Percentiles rank a stretch among this genome's conserved stretches.
These are phyloP conservation scores for Fraxinus quadrangulata DNA, from an alignment of 257 asterid species.

Conservation along the genomic window DNA sequence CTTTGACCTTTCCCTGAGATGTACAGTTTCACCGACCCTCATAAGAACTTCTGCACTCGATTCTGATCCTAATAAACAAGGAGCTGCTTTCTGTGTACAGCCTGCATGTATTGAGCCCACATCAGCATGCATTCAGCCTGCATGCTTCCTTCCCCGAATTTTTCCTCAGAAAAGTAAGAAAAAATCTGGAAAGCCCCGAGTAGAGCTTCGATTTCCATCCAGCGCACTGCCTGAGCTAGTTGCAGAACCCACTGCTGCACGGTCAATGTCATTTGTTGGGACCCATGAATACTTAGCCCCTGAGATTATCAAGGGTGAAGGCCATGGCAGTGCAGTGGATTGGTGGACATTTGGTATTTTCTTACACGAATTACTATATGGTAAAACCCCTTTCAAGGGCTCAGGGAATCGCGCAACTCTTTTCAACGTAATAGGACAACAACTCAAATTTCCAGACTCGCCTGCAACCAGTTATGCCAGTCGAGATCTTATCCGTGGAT, in stretches of 20 bases:
- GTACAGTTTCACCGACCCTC: constrained; percentile 48
- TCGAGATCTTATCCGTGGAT: constrained; percentile 46
- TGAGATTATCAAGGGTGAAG: constrained; percentile 35
- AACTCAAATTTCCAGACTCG: constrained; percentile 44
- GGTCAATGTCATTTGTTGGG: constrained; percentile 22
- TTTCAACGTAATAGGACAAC: constrained; percentile 52
- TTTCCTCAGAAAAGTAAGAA: constrained; percentile 15
- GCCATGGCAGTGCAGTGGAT: constrained; percentile 57
- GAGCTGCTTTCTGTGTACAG: background rate
- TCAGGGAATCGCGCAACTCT: constrained; percentile 42
- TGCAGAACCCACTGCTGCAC: constrained; percentile 22
- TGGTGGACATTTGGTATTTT: constrained; percentile 59
- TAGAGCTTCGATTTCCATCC: background rate
- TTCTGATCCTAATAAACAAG: constrained; percentile 6
- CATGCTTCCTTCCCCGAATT: constrained; percentile 21
- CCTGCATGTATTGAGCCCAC: constrained; percentile 17
- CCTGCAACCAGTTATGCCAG: constrained; percentile 50
- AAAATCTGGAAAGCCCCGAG: constrained; percentile 8
- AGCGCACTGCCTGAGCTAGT: constrained; percentile 13
- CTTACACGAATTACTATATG: constrained; percentile 48
- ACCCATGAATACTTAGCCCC: too few relatives aligned
- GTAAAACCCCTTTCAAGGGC: constrained; percentile 38
- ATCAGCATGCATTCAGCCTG: constrained; percentile 23
- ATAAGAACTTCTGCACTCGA: constrained; percentile 34
- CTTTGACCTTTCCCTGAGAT: too few relatives aligned